Evolutionary conservation across 1,139 yeast genomes (phyloP).

Genomic region (Pichia cactophila): DNA sequence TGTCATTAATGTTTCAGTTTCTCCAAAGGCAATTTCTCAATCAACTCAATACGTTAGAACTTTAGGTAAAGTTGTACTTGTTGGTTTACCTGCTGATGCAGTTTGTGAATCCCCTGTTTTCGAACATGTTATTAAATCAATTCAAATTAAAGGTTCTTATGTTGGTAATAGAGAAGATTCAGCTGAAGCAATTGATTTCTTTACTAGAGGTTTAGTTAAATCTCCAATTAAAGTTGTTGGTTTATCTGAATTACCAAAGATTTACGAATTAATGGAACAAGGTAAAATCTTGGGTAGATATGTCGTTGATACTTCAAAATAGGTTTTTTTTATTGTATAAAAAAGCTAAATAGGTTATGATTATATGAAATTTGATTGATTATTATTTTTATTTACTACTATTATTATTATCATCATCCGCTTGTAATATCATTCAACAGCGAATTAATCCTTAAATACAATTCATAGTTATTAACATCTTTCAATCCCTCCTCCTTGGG

Average conservation of each 20-base stretch:
- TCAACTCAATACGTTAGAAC: conserved; percentile 61
- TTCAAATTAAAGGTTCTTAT: conserved; percentile 62
- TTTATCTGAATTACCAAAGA: conserved; percentile 52
- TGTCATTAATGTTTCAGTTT: conserved; percentile 65
- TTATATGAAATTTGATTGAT: too few relatives aligned
- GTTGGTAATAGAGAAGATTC: conserved; percentile 80
- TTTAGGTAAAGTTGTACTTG: conserved; percentile 63
- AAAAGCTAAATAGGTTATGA: conserved; percentile 4
- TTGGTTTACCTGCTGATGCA: conserved; percentile 71
- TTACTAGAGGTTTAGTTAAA: conserved; percentile 58
- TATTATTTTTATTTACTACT: too few relatives aligned
- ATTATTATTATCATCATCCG: too few relatives aligned
- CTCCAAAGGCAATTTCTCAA: conserved; percentile 58
- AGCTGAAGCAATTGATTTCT: conserved; percentile 69
- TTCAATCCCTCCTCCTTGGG: background rate
- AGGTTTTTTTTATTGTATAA: too few relatives aligned
- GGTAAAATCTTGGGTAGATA: conserved; percentile 71
- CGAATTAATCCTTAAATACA: conserved; percentile 18
- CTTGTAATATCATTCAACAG: conserved; percentile 15
- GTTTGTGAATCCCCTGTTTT: conserved; percentile 58
- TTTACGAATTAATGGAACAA: conserved; percentile 61
- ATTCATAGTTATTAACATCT: conserved; percentile 2
- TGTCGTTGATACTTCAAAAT: conserved; percentile 55
- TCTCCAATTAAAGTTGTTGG: conserved; percentile 69
- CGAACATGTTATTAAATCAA: conserved; percentile 56